phyloP scores from a whole-genome alignment of 2,329 filamentous ascomycete genomes.

The Ascochyta viciae-villosae region DNA sequence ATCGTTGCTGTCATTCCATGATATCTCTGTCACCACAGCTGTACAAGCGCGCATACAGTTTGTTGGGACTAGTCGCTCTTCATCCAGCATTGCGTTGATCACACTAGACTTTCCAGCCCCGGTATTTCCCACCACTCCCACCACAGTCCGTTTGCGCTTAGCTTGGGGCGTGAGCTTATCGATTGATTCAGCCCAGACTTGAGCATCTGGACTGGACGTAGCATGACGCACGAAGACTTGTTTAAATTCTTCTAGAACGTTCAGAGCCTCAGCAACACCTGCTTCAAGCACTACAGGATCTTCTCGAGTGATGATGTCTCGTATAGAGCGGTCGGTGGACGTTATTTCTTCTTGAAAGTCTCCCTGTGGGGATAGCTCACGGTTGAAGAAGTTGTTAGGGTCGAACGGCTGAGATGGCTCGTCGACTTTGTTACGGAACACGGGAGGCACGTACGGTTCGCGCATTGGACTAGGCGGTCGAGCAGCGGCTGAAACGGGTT shows the following conservation, averaged over 20 bases:
- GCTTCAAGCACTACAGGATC: constrained; percentile 49
- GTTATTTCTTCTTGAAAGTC: constrained; percentile 9
- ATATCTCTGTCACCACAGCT: constrained; percentile 66
- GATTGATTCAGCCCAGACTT: constrained; percentile 53
- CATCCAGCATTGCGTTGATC: constrained; percentile 69
- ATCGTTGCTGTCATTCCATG: constrained; percentile 59
- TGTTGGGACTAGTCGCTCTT: constrained; percentile 63
- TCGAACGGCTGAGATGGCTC: constrained; percentile 21
- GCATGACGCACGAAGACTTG: not conserved
- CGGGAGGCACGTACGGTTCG: not conserved
- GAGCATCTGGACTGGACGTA: constrained; percentile 35
- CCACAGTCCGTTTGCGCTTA: constrained; percentile 53
- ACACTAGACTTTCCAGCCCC: constrained; percentile 68
- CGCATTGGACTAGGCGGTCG: not conserved
- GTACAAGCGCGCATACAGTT: constrained; percentile 69
- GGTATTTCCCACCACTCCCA: constrained; percentile 68
- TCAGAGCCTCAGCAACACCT: constrained; percentile 48
- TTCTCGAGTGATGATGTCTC: constrained; percentile 42
- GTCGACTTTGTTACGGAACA: not conserved
- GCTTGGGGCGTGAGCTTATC: constrained; percentile 51
- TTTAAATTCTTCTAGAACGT: constrained; percentile 47
- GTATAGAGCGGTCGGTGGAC: constrained; percentile 31
- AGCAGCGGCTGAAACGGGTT: not conserved
- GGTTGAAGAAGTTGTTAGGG: constrained; percentile 25
- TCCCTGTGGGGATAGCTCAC: constrained; percentile 17